A percentile compares a stretch with the other conserved stretches of the same genome.
phyloP scores from a whole-genome alignment of 108 stramenopile genomes.

The Fragilariopsis cylindrus region DNA sequence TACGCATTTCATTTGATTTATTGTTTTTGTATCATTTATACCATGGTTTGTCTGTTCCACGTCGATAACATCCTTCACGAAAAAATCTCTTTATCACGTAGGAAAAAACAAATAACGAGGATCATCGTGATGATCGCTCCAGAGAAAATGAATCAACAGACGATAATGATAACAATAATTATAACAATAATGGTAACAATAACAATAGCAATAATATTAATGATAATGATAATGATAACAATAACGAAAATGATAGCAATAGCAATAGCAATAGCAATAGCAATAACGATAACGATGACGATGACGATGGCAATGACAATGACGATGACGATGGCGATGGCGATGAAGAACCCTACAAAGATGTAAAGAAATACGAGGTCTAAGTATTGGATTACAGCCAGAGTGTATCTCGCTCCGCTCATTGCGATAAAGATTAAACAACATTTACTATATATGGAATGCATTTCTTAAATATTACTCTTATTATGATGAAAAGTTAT shows the following conservation, averaged over 20 bases:
- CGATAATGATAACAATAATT: background rate
- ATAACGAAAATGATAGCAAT: background rate
- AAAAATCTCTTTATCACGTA: too few relatives aligned
- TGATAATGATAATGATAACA: background rate
- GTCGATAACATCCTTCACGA: too few relatives aligned
- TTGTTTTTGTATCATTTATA: too few relatives aligned
- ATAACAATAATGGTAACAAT: background rate
- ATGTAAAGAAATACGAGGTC: background rate
- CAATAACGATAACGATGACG: background rate
- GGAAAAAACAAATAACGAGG: background rate
- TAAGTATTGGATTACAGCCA: background rate
- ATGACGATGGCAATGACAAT: background rate
- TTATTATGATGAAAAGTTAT: background rate
- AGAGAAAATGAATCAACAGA: background rate
- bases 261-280: background rate
- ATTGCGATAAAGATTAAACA: background rate
- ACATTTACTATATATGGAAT: background rate
- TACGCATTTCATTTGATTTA: too few relatives aligned
- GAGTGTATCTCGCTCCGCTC: background rate
- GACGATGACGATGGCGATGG: conserved; percentile 5
- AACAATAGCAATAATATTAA: too few relatives aligned
- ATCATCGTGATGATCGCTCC: conserved; percentile 1
- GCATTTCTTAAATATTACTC: background rate
- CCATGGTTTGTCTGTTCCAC: too few relatives aligned
- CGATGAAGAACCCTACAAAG: background rate